Conservation (phyloP, 768 basidiomycete genomes). For the Termitomyces sp. region DNA sequence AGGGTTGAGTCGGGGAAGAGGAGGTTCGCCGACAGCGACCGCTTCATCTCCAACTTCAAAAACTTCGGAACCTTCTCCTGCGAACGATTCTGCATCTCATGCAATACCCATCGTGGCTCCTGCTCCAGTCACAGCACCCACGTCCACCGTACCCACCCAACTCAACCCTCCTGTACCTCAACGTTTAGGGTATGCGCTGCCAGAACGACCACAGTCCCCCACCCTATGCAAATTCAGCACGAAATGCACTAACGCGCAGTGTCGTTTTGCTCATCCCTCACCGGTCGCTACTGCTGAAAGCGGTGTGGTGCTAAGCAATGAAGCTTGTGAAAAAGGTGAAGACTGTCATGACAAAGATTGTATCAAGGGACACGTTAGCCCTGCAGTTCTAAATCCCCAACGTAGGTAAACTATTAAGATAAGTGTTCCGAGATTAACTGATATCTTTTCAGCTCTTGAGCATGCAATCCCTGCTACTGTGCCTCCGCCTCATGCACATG, state of each 20-base stretch:
- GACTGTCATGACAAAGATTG: slow-evolving; percentile 94
- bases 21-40: slow-evolving; percentile 25
- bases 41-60: slow-evolving; percentile 21
- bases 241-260: slow-evolving; percentile 87
- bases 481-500: slow-evolving; percentile 23
- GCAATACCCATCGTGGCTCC: slow-evolving; percentile 25
- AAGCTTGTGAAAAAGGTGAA: slow-evolving; percentile 85
- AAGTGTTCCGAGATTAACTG: neutral
- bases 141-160: slow-evolving; percentile 14
- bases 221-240: slow-evolving; percentile 91
- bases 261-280: slow-evolving; percentile 91
- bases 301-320: slow-evolving; percentile 91
- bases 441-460: slow-evolving; percentile 23
- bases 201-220: slow-evolving; percentile 81
- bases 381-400: slow-evolving; percentile 68
- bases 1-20: slow-evolving; percentile 42
- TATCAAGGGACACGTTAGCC: slow-evolving; percentile 86
- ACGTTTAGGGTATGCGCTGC: slow-evolving; percentile 48
- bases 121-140: slow-evolving; percentile 16
- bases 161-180: slow-evolving; percentile 21
- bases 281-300: slow-evolving; percentile 96
- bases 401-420: slow-evolving; percentile 29
- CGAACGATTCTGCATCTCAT: slow-evolving; percentile 16
- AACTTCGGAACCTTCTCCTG: neutral
- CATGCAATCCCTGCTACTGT: slow-evolving; percentile 31